Percentiles rank a stretch among this genome's conserved stretches.
Evolutionary conservation across 2,329 filamentous ascomycete genomes (phyloP).

Genomic region (Lasiodiplodia citricola): DNA sequence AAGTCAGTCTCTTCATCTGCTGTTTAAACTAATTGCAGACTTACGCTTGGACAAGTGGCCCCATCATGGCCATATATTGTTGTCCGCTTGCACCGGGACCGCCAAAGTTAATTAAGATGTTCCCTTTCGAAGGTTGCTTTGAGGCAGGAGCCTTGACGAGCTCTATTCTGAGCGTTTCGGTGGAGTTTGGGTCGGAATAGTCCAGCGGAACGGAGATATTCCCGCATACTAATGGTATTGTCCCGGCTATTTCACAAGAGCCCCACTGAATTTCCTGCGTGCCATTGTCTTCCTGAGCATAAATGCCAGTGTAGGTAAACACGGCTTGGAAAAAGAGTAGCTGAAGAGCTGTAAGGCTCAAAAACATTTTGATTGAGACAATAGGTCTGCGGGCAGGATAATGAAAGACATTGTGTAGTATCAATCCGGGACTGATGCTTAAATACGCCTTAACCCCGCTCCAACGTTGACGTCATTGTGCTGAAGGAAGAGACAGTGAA

Average conservation of each 20-base stretch:
- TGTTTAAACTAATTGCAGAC: not conserved
- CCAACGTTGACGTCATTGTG: slow-evolving; percentile 2
- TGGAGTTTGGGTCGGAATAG: slow-evolving; percentile 35
- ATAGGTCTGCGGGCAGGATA: not conserved
- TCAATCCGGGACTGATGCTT: not conserved
- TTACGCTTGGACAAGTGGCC: slow-evolving; percentile 7
- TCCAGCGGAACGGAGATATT: slow-evolving; percentile 43
- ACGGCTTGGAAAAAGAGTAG: slow-evolving; percentile 2
- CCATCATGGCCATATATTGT: not conserved
- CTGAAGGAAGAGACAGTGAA: slow-evolving; percentile 6
- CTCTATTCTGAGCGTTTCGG: slow-evolving; percentile 28
- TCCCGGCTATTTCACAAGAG: not conserved
- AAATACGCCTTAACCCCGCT: not conserved
- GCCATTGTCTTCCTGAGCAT: not conserved
- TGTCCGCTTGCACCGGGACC: slow-evolving; percentile 31
- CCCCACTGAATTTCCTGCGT: slow-evolving; percentile 6
- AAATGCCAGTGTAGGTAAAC: not conserved
- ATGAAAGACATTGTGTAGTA: not conserved
- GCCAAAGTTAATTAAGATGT: slow-evolving; percentile 34
- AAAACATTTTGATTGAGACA: not conserved
- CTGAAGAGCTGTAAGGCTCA: not conserved
- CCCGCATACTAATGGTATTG: slow-evolving; percentile 33
- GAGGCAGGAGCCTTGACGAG: slow-evolving; percentile 31
- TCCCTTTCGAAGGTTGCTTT: slow-evolving; percentile 30
- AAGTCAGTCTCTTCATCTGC: not conserved